Conservation (phyloP, 768 basidiomycete genomes). For the Pleurotus giganteus region DNA sequence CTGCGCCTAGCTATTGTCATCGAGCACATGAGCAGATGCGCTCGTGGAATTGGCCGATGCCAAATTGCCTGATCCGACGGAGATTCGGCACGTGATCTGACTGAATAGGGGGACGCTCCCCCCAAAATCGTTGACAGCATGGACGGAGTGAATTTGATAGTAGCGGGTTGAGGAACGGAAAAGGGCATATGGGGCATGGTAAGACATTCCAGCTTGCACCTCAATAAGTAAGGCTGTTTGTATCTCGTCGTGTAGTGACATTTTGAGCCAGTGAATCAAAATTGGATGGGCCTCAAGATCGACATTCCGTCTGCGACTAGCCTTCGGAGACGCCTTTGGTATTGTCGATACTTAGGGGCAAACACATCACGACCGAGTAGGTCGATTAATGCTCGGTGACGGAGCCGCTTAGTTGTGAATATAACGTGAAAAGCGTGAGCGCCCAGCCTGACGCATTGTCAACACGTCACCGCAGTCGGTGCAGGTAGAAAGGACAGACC, state of each 20-base stretch:
- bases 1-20: not conserved
- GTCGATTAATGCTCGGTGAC: conserved; percentile 46
- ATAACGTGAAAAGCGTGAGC: conserved; percentile 74
- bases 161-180: too few relatives aligned
- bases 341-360: conserved; percentile 40
- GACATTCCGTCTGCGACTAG: conserved; percentile 47
- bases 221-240: too few relatives aligned
- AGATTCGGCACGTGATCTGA: too few relatives aligned
- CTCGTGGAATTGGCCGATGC: not conserved
- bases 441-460: conserved; percentile 59
- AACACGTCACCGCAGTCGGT: conserved; percentile 4
- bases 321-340: conserved; percentile 40
- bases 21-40: conserved; percentile 3
- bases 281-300: conserved; percentile 21
- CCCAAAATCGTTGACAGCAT: too few relatives aligned
- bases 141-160: too few relatives aligned
- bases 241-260: too few relatives aligned
- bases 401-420: conserved; percentile 49
- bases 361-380: conserved; percentile 50
- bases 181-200: too few relatives aligned
- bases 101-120: too few relatives aligned
- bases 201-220: too few relatives aligned
- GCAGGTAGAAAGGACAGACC: conserved; percentile 41
- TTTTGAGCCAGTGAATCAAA: conserved; percentile 6
- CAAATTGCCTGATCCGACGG: too few relatives aligned